Conservation (phyloP, 164 flowering plant genomes). For the Cinnamomum chago region DNA sequence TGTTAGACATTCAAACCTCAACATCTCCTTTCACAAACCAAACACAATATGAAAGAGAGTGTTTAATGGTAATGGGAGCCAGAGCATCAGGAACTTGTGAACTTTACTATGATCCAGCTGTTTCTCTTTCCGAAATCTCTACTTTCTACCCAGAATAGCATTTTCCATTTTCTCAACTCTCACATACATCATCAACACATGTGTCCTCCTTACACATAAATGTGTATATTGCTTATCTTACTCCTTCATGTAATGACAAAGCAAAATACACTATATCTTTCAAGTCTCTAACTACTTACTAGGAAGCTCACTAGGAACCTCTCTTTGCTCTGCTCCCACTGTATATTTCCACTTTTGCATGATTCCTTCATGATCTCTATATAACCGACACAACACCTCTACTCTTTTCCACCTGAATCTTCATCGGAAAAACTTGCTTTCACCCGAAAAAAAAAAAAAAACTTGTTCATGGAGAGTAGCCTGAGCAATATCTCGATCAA, state of each 20-base stretch:
- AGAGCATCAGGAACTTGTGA: not conserved
- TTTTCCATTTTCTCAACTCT: not conserved
- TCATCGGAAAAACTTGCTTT: not conserved
- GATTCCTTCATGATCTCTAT: not conserved
- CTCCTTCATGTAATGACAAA: not conserved
- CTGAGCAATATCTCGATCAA: not conserved
- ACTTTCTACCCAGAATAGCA: not conserved
- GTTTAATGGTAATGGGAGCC: constrained; percentile 7
- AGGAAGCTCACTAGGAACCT: constrained; percentile 11
- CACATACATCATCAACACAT: not conserved
- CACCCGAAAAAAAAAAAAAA: not conserved
- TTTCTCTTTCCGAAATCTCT: not conserved
- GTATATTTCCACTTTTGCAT: not conserved
- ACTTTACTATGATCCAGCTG: constrained; percentile 12
- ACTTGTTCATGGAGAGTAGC: not conserved
- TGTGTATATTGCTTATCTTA: not conserved
- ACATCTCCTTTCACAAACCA: not conserved
- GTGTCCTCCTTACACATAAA: not conserved
- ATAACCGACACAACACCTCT: not conserved
- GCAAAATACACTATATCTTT: not conserved
- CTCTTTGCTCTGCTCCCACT: not conserved
- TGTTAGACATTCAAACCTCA: not conserved
- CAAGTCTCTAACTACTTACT: not conserved
- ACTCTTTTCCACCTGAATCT: not conserved
- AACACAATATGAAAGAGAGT: not conserved